Base-by-base conservation (phyloP, 495 filamentous ascomycete species). In the Immersiella caudata region DNA sequence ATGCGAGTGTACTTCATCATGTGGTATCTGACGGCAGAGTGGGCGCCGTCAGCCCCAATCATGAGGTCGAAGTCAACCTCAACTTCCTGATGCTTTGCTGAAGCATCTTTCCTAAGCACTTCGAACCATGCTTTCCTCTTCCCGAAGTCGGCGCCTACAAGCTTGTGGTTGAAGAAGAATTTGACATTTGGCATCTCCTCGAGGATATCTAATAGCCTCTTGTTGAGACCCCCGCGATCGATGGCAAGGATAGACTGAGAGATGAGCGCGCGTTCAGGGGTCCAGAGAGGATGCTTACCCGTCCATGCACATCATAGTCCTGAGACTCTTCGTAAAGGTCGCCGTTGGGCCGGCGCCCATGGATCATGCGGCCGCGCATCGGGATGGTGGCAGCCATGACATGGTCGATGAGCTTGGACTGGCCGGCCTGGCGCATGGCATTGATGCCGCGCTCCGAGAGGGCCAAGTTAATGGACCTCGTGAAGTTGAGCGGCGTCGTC, bases 291-390 rank as follows among this genome's bases (percentile, higher is more conserved):
- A 49, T 54, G 36, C 83, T 73, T 84, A 96, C 93, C 74, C 91
- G 86, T 67, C 94, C 94, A 70, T 96, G 91, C 5, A 91, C 86
- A 78, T 97, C 95, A 78, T 99, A 99, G 26, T 87, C 84, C 76
- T 99, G 95, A 21, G 91, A 79, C 65, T 91, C 87, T 69, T 95
- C 88, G 74, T 87, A 91, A 11, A 95, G 77, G 20, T 88, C 76
- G 24, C 90, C 91, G 33, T 84, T 77, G 27, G 82, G 73, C n/a
- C 81, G 82, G 67, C 83, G 82, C 24, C 91, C 89, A 74, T 99
- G 95, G 60, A 99, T 95, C 95, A 98, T 98, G n/a, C 95, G 92
- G 11, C 94, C 94, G 67, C 89, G 80, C 92, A 99, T 97, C 6
- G 96, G 96, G 63, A 97, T 92, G 0, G 94, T 91, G 56, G 90